These are phyloP conservation scores for Citrullus amarus DNA, from an alignment of 306 rosid genomes.

Conservation along the genomic window DNA sequence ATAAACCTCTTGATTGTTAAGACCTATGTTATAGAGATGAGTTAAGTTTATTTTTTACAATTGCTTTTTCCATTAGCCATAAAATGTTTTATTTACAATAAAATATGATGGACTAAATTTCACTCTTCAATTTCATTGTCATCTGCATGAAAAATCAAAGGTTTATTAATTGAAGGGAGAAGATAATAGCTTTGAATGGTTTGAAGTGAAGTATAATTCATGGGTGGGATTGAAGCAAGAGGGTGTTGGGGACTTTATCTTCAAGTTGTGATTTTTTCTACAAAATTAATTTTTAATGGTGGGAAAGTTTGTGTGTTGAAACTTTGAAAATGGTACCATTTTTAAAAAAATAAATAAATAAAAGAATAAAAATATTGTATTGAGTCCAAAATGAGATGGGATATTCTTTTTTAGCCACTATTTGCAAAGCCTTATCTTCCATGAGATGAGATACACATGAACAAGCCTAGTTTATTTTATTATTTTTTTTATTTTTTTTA, in stretches of 20 bases:
- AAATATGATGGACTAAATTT: neutral
- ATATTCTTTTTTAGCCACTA: neutral
- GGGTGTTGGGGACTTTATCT: neutral
- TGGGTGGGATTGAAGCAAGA: neutral
- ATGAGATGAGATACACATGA: neutral
- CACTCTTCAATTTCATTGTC: neutral
- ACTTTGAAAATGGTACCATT: neutral
- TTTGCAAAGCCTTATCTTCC: neutral
- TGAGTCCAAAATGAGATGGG: neutral
- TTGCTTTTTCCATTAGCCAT: neutral
- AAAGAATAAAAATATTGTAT: neutral
- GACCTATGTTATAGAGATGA: no score
- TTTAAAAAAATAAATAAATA: neutral
- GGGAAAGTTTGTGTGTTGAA: neutral
- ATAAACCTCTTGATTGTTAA: no score
- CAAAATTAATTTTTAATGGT: neutral
- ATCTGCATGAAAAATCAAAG: neutral
- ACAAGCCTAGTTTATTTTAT: neutral
- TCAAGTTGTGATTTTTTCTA: neutral
- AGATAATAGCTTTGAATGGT: conserved; percentile 2
- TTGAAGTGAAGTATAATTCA: neutral
- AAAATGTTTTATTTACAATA: neutral
- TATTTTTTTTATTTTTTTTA: neutral
- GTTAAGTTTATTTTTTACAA: no score
- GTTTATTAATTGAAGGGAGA: neutral